A percentile compares a stretch with the other conserved stretches of the same genome.
phyloP scores from a whole-genome alignment of 176 grass and related monocot species.

The Oropetium thomaeum region DNA sequence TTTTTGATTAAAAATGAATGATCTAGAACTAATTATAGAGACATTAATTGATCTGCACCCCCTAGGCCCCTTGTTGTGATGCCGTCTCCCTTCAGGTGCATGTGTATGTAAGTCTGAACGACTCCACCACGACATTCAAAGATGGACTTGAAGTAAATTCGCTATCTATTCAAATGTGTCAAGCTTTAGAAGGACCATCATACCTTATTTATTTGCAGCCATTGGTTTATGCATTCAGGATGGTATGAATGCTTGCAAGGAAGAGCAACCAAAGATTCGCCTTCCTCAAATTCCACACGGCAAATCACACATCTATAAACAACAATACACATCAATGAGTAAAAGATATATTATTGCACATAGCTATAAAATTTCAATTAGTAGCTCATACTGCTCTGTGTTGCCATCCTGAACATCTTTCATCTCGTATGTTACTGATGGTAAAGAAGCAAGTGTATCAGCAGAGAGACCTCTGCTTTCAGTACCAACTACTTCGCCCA shows the following conservation, averaged over 20 bases:
- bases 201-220: slow-evolving; percentile 99
- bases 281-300: slow-evolving; percentile 93
- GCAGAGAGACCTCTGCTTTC: slow-evolving; percentile 89
- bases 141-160: neutral
- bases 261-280: slow-evolving; percentile 79
- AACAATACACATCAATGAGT: slow-evolving; percentile 30
- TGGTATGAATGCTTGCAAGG: slow-evolving; percentile 94
- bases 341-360: slow-evolving; percentile 5
- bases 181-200: neutral
- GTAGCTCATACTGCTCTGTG: slow-evolving; percentile 80
- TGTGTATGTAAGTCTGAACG: neutral
- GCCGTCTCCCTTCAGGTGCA: slow-evolving; percentile 2
- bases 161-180: neutral
- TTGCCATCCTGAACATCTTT: slow-evolving; percentile 76
- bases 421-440: slow-evolving; percentile 84
- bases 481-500: slow-evolving; percentile 92
- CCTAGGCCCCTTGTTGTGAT: neutral
- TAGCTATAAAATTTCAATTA: slow-evolving; percentile 27
- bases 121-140: neutral
- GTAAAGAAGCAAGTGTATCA: slow-evolving; percentile 84
- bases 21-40: neutral
- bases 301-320: slow-evolving; percentile 89
- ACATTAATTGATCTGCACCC: neutral
- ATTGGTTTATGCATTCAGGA: slow-evolving; percentile 91
- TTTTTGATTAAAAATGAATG: neutral